Percentiles rank a stretch among this genome's conserved stretches.
Conservation (phyloP, 202 grass and related monocot genomes). For the Sporobolus alterniflorus region DNA sequence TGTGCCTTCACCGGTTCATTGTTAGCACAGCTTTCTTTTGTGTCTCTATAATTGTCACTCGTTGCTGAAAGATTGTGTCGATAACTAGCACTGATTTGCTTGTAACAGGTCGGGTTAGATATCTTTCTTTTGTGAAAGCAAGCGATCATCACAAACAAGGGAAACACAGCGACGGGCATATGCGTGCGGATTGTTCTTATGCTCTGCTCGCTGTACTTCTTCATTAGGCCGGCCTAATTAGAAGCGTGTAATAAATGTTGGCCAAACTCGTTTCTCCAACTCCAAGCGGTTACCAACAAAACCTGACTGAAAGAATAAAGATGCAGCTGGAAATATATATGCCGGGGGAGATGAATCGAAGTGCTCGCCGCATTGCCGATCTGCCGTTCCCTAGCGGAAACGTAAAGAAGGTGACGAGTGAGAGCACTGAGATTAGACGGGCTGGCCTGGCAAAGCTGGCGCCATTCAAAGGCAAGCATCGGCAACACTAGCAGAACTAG, state of each 20-base stretch:
- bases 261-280: background rate
- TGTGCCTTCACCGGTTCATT: conserved; percentile 16
- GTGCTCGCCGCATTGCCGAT: background rate
- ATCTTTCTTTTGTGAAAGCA: too few species aligned
- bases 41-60: conserved; percentile 21
- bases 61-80: background rate
- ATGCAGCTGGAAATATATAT: too few species aligned
- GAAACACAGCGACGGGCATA: conserved; percentile 12
- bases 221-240: background rate
- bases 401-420: conserved; percentile 43
- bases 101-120: too few species aligned
- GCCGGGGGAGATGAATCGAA: too few species aligned
- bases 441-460: conserved; percentile 16
- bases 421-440: conserved; percentile 18
- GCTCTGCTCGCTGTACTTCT: background rate
- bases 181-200: conserved; percentile 37
- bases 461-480: conserved; percentile 36
- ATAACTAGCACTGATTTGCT: conserved; percentile 22
- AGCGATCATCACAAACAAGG: conserved; percentile 11
- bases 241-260: background rate
- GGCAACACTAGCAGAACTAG: background rate
- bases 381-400: conserved; percentile 36
- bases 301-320: background rate
- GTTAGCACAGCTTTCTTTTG: background rate
- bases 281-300: background rate